A percentile compares a stretch with the other conserved stretches of the same genome.
These are phyloP conservation scores for Phaeosphaeriaceae sp. DNA, from an alignment of 2,329 filamentous ascomycete species.

Conservation along the genomic window DNA sequence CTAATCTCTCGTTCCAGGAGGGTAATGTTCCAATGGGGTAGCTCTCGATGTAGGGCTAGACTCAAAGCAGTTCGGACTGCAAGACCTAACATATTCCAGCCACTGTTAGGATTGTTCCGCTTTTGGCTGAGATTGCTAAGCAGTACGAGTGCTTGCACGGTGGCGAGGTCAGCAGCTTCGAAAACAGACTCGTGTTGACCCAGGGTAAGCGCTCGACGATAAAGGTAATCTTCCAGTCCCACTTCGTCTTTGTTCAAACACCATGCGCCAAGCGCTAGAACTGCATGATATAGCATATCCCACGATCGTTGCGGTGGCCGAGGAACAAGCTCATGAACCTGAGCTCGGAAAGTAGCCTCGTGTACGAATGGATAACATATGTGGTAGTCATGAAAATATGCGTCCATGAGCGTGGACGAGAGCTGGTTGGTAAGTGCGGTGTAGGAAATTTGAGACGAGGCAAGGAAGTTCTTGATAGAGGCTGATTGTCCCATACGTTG, in stretches of 20 bases:
- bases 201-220: constrained; percentile 30
- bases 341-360: constrained; percentile 34
- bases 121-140: constrained; percentile 35
- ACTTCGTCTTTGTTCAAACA: constrained; percentile 29
- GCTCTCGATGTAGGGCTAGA: constrained; percentile 32
- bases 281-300: constrained; percentile 34
- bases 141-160: constrained; percentile 32
- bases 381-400: constrained; percentile 34
- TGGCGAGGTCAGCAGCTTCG: constrained; percentile 30
- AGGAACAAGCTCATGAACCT: constrained; percentile 32
- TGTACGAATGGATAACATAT: constrained; percentile 34
- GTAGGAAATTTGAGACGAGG: constrained; percentile 31
- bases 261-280: constrained; percentile 33
- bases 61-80: constrained; percentile 32
- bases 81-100: constrained; percentile 34
- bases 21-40: constrained; percentile 36
- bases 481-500: constrained; percentile 13
- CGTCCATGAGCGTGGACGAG: constrained; percentile 28
- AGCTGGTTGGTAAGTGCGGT: constrained; percentile 28
- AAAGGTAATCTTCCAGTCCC: constrained; percentile 32
- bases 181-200: constrained; percentile 35
- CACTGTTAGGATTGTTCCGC: constrained; percentile 31
- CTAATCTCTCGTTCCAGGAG: constrained; percentile 32
- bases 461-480: constrained; percentile 20
- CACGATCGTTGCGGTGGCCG: constrained; percentile 28